Evolutionary conservation across 2,329 filamentous ascomycete genomes (phyloP).

Genomic region (Cladophialophora immunda): DNA sequence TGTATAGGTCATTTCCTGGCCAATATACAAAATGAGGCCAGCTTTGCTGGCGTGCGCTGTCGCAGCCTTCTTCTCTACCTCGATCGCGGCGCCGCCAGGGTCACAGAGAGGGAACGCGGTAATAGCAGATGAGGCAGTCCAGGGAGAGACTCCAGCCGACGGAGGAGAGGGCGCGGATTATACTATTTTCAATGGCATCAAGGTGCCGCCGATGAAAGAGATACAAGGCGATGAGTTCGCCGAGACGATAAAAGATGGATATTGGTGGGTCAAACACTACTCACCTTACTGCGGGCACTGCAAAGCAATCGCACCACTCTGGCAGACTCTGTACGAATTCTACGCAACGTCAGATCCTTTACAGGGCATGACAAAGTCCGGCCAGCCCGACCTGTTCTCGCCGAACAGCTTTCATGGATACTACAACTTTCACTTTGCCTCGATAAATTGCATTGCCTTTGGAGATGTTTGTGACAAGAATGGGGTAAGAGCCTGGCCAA

Average conservation of each 20-base stretch:
- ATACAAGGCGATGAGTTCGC: constrained; percentile 59
- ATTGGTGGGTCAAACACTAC: constrained; percentile 64
- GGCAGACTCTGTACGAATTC: constrained; percentile 93
- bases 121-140: constrained; percentile 33
- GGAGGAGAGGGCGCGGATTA: constrained; percentile 44
- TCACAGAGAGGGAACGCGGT: constrained; percentile 25
- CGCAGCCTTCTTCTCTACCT: constrained; percentile 29
- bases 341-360: constrained; percentile 85
- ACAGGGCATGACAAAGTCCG: constrained; percentile 56
- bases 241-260: constrained; percentile 59
- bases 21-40: constrained; percentile 38
- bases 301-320: constrained; percentile 79
- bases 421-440: constrained; percentile 89
- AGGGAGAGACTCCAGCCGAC: constrained; percentile 38
- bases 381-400: constrained; percentile 57
- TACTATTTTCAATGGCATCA: constrained; percentile 61
- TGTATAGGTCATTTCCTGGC: neutral
- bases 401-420: constrained; percentile 77
- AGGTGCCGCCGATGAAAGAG: constrained; percentile 60
- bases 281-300: constrained; percentile 73
- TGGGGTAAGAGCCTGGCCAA: constrained; percentile 75
- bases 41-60: constrained; percentile 40
- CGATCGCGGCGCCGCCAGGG: constrained; percentile 33
- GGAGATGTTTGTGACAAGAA: constrained; percentile 78
- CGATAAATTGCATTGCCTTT: constrained; percentile 84